Percentiles rank a stretch among this genome's conserved stretches.
phyloP scores from a whole-genome alignment of 805 yeast genomes.

The Teunomyces cretensis region DNA sequence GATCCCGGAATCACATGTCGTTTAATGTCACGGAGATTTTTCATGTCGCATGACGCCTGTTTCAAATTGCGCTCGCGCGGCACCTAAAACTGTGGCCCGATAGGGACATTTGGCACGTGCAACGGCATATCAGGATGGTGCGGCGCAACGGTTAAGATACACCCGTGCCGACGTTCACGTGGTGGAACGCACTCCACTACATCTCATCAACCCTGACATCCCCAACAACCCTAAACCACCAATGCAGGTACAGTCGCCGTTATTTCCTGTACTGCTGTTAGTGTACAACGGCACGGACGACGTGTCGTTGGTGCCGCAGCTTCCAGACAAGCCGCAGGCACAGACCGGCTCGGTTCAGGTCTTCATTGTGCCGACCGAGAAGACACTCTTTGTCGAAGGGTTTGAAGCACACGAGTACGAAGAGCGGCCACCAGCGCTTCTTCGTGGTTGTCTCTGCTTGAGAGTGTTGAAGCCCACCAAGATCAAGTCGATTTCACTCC shows the following conservation, averaged over 20 bases:
- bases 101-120: too few species aligned
- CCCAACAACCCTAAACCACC: not conserved
- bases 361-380: slow-evolving; percentile 78
- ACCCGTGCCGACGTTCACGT: not conserved
- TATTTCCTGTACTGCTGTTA: slow-evolving; percentile 23
- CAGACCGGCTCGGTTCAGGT: slow-evolving; percentile 66
- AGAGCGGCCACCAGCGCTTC: slow-evolving; percentile 70
- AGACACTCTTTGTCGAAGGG: slow-evolving; percentile 77
- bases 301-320: slow-evolving; percentile 32
- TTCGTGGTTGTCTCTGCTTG: slow-evolving; percentile 76
- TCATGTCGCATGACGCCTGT: too few species aligned
- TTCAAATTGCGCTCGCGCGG: too few species aligned
- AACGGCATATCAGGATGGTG: too few species aligned
- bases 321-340: slow-evolving; percentile 56
- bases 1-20: too few species aligned
- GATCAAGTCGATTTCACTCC: slow-evolving; percentile 60
- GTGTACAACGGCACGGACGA: slow-evolving; percentile 6
- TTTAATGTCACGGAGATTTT: too few species aligned
- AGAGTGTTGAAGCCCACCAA: slow-evolving; percentile 71
- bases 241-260: slow-evolving; percentile 17
- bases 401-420: slow-evolving; percentile 64
- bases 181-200: not conserved
- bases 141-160: too few species aligned
- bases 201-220: not conserved
- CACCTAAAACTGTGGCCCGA: too few species aligned